phyloP scores from a whole-genome alignment of 257 asterid genomes.

The Lycium barbarum region DNA sequence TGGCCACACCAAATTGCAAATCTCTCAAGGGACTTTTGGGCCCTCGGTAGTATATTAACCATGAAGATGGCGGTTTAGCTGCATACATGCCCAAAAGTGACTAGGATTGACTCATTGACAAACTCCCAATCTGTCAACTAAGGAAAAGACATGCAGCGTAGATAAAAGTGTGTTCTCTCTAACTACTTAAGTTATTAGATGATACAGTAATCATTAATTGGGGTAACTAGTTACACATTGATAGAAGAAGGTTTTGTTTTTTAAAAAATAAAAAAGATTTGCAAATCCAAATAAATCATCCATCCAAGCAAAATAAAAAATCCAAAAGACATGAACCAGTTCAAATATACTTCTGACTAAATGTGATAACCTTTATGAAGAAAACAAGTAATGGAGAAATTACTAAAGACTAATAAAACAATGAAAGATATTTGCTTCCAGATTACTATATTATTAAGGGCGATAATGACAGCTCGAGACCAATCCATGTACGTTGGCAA shows the following conservation, averaged over 20 bases:
- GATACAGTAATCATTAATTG: not conserved
- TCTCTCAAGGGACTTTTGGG: not conserved
- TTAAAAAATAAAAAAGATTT: not conserved
- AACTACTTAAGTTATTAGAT: too few relatives aligned
- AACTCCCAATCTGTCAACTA: not conserved
- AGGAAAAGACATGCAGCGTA: not conserved
- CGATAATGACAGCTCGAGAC: not conserved
- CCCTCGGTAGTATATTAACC: not conserved
- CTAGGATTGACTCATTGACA: not conserved
- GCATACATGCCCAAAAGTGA: not conserved
- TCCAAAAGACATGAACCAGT: not conserved
- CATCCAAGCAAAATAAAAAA: not conserved
- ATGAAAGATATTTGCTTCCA: not conserved
- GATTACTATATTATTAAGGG: not conserved
- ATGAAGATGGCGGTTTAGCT: not conserved
- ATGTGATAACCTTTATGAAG: constrained; percentile 1
- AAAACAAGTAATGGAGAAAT: not conserved
- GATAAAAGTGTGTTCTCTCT: not conserved
- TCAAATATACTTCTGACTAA: not conserved
- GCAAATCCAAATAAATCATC: not conserved
- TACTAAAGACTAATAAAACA: not conserved
- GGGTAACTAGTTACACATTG: not conserved
- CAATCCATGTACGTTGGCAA: not conserved
- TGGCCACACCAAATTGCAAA: not conserved
- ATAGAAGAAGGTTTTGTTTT: not conserved